Percentiles rank a stretch among this genome's conserved stretches.
These are phyloP conservation scores for Barnettozyma californica DNA, from an alignment of 805 yeast genomes.

Conservation along the genomic window DNA sequence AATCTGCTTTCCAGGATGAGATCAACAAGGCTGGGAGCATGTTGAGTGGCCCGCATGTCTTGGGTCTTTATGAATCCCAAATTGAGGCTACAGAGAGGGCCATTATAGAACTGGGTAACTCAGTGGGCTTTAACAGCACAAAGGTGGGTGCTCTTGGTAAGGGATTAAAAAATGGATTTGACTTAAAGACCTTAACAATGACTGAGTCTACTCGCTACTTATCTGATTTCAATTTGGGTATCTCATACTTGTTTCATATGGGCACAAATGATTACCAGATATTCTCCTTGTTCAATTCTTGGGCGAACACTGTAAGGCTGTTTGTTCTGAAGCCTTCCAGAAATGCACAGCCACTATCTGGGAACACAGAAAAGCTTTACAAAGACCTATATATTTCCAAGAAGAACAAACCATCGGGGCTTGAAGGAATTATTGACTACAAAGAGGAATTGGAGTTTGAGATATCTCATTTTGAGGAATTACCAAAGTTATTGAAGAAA, in stretches of 20 bases:
- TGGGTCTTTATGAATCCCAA: slow-evolving; percentile 74
- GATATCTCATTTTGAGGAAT: slow-evolving; percentile 47
- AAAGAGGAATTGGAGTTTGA: slow-evolving; percentile 50
- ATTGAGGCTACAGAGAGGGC: slow-evolving; percentile 66
- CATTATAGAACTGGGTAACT: slow-evolving; percentile 70
- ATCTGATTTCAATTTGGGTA: slow-evolving; percentile 46
- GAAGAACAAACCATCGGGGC: slow-evolving; percentile 36
- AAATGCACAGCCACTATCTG: slow-evolving; percentile 59
- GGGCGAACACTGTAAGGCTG: slow-evolving; percentile 46
- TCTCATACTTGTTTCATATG: slow-evolving; percentile 63
- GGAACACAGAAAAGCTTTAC: slow-evolving; percentile 49
- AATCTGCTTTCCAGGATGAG: slow-evolving; percentile 53
- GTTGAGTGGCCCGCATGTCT: slow-evolving; percentile 53
- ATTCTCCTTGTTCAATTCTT: slow-evolving; percentile 59
- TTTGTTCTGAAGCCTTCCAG: slow-evolving; percentile 65
- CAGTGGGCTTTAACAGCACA: slow-evolving; percentile 62
- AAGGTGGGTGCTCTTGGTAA: slow-evolving; percentile 79
- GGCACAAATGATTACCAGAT: slow-evolving; percentile 72
- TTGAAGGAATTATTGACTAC: slow-evolving; percentile 46
- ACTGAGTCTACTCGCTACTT: slow-evolving; percentile 50
- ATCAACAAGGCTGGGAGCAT: slow-evolving; percentile 52
- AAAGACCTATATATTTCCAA: slow-evolving; percentile 46
- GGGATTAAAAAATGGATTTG: slow-evolving; percentile 83
- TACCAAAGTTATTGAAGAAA: slow-evolving; percentile 50
- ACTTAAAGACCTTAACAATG: slow-evolving; percentile 46